phyloP scores from a whole-genome alignment of 208 protist species.

The Trypanosoma congolense region DNA sequence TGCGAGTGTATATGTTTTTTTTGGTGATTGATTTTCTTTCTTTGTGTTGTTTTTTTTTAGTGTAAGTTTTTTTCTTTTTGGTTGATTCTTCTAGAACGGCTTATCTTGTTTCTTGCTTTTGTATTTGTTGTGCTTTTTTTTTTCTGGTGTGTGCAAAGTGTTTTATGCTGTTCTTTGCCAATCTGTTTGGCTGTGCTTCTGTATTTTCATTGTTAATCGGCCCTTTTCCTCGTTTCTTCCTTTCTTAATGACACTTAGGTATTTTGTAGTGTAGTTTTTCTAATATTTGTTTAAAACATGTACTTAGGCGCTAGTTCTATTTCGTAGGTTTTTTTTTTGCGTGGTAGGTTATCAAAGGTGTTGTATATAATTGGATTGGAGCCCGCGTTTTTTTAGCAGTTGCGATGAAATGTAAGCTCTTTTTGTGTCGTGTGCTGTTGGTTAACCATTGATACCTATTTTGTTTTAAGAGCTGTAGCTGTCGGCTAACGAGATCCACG shows the following conservation, averaged over 20 bases:
- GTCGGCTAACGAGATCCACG: too few relatives aligned
- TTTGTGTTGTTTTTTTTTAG: not conserved
- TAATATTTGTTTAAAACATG: slow-evolving; percentile 15
- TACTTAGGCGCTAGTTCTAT: not conserved
- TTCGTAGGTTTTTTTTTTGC: slow-evolving; percentile 7
- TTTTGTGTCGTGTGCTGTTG: too few relatives aligned
- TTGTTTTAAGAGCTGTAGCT: too few relatives aligned
- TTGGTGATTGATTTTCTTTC: too few relatives aligned
- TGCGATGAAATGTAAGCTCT: too few relatives aligned
- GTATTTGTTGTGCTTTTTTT: slow-evolving; percentile 7
- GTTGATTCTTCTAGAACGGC: slow-evolving; percentile 1
- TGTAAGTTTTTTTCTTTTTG: slow-evolving; percentile 1
- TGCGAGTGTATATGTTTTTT: too few relatives aligned
- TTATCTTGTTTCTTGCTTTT: slow-evolving; percentile 16
- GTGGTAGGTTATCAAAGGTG: too few relatives aligned
- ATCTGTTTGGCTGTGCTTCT: slow-evolving; percentile 7
- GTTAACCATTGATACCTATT: too few relatives aligned
- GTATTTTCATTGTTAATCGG: slow-evolving; percentile 12
- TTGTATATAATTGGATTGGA: too few relatives aligned
- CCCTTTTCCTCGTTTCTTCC: slow-evolving; percentile 7
- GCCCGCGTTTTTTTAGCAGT: too few relatives aligned
- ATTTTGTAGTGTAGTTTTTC: slow-evolving; percentile 14
- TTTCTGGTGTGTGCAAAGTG: not conserved
- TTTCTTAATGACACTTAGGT: slow-evolving; percentile 12
- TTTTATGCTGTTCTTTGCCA: slow-evolving; percentile 1